These are phyloP conservation scores for Tylopilus orsonianus DNA, from an alignment of 1,284 basidiomycete genomes.

Conservation along the genomic window DNA sequence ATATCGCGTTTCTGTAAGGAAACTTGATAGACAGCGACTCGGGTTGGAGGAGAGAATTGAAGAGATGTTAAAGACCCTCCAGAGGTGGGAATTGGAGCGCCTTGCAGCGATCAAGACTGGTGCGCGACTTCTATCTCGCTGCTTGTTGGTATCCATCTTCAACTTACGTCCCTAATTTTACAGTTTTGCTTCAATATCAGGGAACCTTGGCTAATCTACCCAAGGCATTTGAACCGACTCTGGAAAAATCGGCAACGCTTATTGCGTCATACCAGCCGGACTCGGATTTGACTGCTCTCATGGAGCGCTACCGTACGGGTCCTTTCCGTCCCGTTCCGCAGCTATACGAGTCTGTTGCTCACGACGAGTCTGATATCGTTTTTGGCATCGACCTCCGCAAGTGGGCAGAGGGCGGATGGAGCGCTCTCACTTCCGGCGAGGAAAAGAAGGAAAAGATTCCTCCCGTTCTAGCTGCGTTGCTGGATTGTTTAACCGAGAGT, in stretches of 20 bases:
- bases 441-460: constrained; percentile 69
- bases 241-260: constrained; percentile 70
- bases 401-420: constrained; percentile 79
- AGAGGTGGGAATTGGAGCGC: constrained; percentile 84
- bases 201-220: constrained; percentile 72
- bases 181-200: constrained; percentile 83
- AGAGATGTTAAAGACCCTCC: constrained; percentile 74
- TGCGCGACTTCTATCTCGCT: constrained; percentile 32
- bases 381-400: constrained; percentile 87
- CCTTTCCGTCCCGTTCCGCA: constrained; percentile 84
- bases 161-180: background rate
- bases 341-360: constrained; percentile 79
- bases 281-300: constrained; percentile 76
- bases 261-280: constrained; percentile 85
- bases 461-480: constrained; percentile 69
- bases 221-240: constrained; percentile 59
- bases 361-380: constrained; percentile 79
- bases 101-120: constrained; percentile 82
- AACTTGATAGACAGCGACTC: constrained; percentile 77
- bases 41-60: constrained; percentile 84
- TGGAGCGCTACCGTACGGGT: constrained; percentile 87
- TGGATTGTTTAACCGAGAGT: constrained; percentile 63
- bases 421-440: constrained; percentile 46
- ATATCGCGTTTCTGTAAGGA: constrained; percentile 75
- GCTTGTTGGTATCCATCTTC: background rate